Conservation (phyloP, 306 rosid genomes). For the Sicyos edulis region DNA sequence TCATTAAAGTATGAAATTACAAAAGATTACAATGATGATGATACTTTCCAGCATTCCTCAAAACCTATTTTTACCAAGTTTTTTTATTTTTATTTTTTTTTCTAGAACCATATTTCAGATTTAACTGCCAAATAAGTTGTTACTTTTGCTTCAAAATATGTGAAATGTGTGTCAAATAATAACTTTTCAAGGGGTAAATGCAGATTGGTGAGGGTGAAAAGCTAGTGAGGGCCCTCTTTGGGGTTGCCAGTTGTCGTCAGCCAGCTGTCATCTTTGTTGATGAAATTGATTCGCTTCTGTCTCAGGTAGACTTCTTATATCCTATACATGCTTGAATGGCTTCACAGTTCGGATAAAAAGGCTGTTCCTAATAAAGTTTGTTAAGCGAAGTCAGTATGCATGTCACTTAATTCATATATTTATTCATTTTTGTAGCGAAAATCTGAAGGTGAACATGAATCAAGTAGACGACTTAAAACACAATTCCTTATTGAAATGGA, state of each 20-base stretch:
- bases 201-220: constrained; percentile 99
- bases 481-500: constrained; percentile 99
- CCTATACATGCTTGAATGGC: constrained; percentile 13
- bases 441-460: constrained; percentile 96
- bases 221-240: constrained; percentile 88
- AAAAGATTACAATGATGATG: too few relatives aligned
- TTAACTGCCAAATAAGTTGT: neutral
- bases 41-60: neutral
- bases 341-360: neutral
- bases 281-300: constrained; percentile 96
- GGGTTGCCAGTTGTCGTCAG: constrained; percentile 95
- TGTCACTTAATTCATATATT: constrained; percentile 14
- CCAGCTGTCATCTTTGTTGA: constrained; percentile 98
- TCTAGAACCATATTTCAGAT: neutral
- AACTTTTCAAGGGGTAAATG: constrained; percentile 22
- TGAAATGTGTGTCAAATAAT: neutral
- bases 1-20: too few relatives aligned
- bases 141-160: neutral
- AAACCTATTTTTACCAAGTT: neutral
- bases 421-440: constrained; percentile 53
- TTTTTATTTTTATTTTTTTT: neutral
- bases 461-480: constrained; percentile 93
- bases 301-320: constrained; percentile 61
- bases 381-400: constrained; percentile 7
- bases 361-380: neutral